phyloP scores from a whole-genome alignment of 2,329 filamentous ascomycete species.

The Fusarium goolgardi region DNA sequence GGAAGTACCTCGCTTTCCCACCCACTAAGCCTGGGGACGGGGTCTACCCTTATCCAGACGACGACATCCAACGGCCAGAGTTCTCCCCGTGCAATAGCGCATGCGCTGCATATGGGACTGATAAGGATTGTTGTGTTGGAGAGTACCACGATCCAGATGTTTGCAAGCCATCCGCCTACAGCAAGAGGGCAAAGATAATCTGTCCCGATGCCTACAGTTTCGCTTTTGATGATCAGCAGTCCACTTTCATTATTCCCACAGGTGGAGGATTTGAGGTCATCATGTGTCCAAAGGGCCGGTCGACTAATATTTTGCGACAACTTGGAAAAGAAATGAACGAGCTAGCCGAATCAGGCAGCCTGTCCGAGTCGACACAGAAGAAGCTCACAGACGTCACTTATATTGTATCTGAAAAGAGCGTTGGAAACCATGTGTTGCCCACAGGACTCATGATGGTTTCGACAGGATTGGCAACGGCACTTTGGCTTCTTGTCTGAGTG shows the following conservation, averaged over 20 bases:
- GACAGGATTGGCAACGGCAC: conserved; percentile 18
- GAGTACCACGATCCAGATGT: conserved; percentile 70
- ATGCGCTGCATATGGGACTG: conserved; percentile 74
- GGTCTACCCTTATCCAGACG: conserved; percentile 83
- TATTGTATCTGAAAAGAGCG: conserved; percentile 49
- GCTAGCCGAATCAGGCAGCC: conserved; percentile 57
- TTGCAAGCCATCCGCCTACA: conserved; percentile 77
- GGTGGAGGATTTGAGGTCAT: conserved; percentile 83
- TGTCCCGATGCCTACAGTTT: conserved; percentile 90
- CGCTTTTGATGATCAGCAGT: conserved; percentile 70
- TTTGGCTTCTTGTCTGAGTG: conserved; percentile 36
- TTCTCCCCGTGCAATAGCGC: conserved; percentile 85
- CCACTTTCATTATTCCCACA: conserved; percentile 70
- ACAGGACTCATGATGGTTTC: conserved; percentile 21
- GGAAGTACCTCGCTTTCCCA: conserved; percentile 76
- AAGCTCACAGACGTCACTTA: conserved; percentile 52
- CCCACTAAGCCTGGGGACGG: conserved; percentile 78
- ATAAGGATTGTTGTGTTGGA: conserved; percentile 81
- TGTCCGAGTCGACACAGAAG: conserved; percentile 51
- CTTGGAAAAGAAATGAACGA: conserved; percentile 62
- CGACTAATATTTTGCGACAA: conserved; percentile 68
- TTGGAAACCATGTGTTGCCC: conserved; percentile 40
- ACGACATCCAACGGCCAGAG: conserved; percentile 73
- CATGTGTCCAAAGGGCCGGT: conserved; percentile 76
- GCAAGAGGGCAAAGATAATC: conserved; percentile 74